phyloP scores from a whole-genome alignment of 73 alveolate genomes.

The Breviolum minutum region DNA sequence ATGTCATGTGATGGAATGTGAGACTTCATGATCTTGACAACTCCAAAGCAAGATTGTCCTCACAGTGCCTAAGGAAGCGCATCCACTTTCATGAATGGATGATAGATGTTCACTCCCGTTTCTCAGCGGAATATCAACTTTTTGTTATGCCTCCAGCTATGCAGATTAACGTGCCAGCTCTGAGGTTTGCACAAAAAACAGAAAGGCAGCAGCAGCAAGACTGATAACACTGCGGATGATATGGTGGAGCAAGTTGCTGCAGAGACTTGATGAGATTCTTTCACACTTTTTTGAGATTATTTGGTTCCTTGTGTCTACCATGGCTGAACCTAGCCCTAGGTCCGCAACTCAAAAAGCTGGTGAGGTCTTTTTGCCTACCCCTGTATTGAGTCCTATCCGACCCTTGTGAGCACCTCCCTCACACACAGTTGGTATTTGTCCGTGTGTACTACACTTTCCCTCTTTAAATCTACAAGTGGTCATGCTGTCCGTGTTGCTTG shows the following conservation, averaged over 20 bases:
- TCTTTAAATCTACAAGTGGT: too few relatives aligned
- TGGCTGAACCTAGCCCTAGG: too few relatives aligned
- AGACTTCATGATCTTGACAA: not conserved
- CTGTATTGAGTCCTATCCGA: too few relatives aligned
- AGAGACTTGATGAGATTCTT: not conserved
- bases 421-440: too few relatives aligned
- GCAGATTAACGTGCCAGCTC: not conserved
- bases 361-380: too few relatives aligned
- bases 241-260: conserved; percentile 93
- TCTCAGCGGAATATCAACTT: not conserved
- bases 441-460: too few relatives aligned
- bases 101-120: conserved; percentile 79
- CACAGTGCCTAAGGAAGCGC: conserved; percentile 24
- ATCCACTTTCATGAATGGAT: conserved; percentile 90
- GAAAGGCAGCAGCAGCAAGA: conserved; percentile 80
- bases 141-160: not conserved
- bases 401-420: too few relatives aligned
- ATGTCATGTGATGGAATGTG: not conserved
- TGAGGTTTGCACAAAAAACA: conserved; percentile 71
- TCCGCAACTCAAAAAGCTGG: too few relatives aligned
- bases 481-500: too few relatives aligned
- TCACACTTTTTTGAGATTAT: too few relatives aligned
- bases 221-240: conserved; percentile 66
- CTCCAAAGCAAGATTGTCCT: not conserved
- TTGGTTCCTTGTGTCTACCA: too few relatives aligned